Evolutionary conservation across 176 grass and related monocot genomes (phyloP).

Genomic region (Juncus inflexus): DNA sequence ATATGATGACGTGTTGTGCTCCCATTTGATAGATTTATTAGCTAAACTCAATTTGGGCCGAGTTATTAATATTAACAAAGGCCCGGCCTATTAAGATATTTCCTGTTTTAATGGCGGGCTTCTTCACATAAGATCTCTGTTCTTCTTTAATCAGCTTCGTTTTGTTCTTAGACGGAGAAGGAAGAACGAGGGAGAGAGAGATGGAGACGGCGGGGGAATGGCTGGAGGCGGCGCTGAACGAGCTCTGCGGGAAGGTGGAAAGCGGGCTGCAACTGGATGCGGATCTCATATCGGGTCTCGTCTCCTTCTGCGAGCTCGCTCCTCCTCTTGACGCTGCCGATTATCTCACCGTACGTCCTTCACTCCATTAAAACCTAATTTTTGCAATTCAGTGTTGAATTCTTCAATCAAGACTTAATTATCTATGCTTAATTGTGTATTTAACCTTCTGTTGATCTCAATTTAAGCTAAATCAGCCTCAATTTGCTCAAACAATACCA

Average conservation of each 20-base stretch:
- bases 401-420: no score
- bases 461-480: no score
- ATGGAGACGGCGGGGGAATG: constrained; percentile 70
- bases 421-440: not conserved
- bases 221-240: constrained; percentile 51
- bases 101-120: no score
- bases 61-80: no score
- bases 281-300: constrained; percentile 87
- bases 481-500: no score
- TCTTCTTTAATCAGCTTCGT: not conserved
- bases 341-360: constrained; percentile 62
- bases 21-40: no score
- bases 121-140: no score
- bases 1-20: no score
- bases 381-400: no score
- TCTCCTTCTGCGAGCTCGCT: constrained; percentile 95
- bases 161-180: constrained; percentile 3
- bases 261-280: constrained; percentile 48
- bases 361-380: no score
- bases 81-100: not conserved
- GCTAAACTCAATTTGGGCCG: no score
- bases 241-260: constrained; percentile 44
- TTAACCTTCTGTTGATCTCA: not conserved
- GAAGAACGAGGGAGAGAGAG: constrained; percentile 28
- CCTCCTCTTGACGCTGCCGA: constrained; percentile 78